phyloP scores from a whole-genome alignment of 1,284 basidiomycete species.

The Fomitopsis schrenkii region DNA sequence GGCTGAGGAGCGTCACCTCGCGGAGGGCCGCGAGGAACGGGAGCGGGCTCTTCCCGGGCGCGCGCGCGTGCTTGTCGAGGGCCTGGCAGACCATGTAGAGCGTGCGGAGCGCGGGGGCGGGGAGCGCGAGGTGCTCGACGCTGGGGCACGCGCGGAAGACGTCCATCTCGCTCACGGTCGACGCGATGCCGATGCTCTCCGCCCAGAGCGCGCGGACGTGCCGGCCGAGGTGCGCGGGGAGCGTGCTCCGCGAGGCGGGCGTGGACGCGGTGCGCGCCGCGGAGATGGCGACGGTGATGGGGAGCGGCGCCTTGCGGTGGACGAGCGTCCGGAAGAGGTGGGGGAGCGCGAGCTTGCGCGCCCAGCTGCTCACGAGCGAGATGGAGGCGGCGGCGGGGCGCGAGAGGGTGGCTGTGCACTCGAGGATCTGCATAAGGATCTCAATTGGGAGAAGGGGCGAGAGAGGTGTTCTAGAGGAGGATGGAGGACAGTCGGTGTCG shows the following conservation, averaged over 20 bases:
- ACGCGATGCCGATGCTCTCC: slow-evolving; percentile 19
- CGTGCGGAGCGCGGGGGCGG: slow-evolving; percentile 18
- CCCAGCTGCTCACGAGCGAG: slow-evolving; percentile 23
- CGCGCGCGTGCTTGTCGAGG: background rate
- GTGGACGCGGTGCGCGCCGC: background rate
- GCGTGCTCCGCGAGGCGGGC: slow-evolving; percentile 3
- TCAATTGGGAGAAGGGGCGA: slow-evolving; percentile 20
- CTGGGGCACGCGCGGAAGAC: slow-evolving; percentile 19
- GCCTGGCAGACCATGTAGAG: slow-evolving; percentile 14
- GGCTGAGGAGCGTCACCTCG: slow-evolving; percentile 21
- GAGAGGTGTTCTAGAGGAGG: background rate
- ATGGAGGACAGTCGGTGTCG: background rate
- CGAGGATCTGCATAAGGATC: slow-evolving; percentile 22
- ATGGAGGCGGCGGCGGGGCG: slow-evolving; percentile 16
- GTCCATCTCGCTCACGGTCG: slow-evolving; percentile 16
- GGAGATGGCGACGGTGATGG: slow-evolving; percentile 8
- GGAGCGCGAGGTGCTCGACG: slow-evolving; percentile 22
- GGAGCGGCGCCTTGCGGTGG: slow-evolving; percentile 12
- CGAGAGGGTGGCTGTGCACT: slow-evolving; percentile 14
- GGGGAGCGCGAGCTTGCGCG: slow-evolving; percentile 17
- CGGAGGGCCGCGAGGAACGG: slow-evolving; percentile 11
- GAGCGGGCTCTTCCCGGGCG: background rate
- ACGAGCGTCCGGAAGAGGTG: slow-evolving; percentile 22
- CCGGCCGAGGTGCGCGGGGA: slow-evolving; percentile 14
- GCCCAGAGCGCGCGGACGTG: slow-evolving; percentile 24